phyloP scores from a whole-genome alignment of 164 flowering plant genomes.

The Nymphaea colorata region DNA sequence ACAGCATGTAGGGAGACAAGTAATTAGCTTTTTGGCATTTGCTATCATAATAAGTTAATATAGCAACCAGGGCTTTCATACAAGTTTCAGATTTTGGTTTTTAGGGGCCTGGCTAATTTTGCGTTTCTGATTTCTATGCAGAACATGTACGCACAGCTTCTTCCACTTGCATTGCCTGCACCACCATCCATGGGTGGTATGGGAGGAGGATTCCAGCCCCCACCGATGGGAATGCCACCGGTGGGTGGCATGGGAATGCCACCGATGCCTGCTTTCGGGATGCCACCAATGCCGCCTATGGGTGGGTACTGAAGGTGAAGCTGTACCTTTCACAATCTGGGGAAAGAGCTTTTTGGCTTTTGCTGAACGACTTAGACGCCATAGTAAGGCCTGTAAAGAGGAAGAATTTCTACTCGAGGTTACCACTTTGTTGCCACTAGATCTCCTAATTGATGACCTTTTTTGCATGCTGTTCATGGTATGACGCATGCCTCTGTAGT shows the following conservation, averaged over 20 bases:
- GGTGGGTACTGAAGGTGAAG: constrained; percentile 37
- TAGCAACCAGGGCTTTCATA: too few relatives aligned
- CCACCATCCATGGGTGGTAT: constrained; percentile 92
- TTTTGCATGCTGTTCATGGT: background rate
- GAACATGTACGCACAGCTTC: constrained; percentile 98
- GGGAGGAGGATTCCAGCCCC: constrained; percentile 60
- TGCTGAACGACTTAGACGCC: background rate
- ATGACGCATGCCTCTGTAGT: background rate
- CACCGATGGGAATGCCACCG: constrained; percentile 90
- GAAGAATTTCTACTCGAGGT: background rate
- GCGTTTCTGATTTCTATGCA: constrained; percentile 19
- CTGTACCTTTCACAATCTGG: background rate
- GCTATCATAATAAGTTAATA: too few relatives aligned
- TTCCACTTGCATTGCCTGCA: constrained; percentile 98
- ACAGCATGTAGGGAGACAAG: too few relatives aligned
- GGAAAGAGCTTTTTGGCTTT: background rate
- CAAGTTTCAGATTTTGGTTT: too few relatives aligned
- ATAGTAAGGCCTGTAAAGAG: background rate
- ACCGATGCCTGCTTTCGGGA: constrained; percentile 94
- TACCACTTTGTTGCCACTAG: background rate
- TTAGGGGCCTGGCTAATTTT: background rate
- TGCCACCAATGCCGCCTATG: constrained; percentile 66
- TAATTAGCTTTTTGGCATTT: too few relatives aligned
- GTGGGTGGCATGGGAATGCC: constrained; percentile 17
- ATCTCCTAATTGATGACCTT: background rate